Base-by-base conservation (phyloP, 345 rosid species). In the Pseudoturritis turrita region DNA sequence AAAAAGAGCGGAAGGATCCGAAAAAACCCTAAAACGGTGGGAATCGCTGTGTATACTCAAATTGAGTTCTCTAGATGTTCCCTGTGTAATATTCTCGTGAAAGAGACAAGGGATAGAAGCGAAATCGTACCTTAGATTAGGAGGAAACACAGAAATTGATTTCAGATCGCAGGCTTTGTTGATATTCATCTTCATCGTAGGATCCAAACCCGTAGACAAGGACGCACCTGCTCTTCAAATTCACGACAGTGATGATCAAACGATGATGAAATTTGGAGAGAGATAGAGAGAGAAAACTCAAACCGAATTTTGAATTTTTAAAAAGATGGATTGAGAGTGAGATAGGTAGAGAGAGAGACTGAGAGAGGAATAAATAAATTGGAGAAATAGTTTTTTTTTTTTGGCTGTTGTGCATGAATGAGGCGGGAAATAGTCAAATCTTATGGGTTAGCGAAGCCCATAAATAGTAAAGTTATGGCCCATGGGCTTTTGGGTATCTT, bases 71-170 rank as follows among this genome's bases (percentile, higher is more conserved):
- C 29, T 23, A 33, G n/a, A 40, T 7, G 40, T 1, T 7, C 19
- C 21, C 6, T 29, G 33, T 1, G 31, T 28, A 6, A 28, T 28
- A 28, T 28, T 29, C 33, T 19, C 29, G 54, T 23, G 37, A 33
- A 33, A 11, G 47, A 69, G 12, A 13, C 23, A 15, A 53, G 12
- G n/a, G 26, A 19, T 46, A 15, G 51, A 56, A 58, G 69, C 28
- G 62, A 60, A 58, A 68, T 39, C 55, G 60, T 28, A 92, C 99
- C 98, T 87, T 47, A 86, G 35, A 58, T 85, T 90, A 74, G 97
- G 94, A 78, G 98, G 97, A 73, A 96, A 81, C 50, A 90, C 95
- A 11, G 97, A 88, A 37, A 92, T 87, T 68, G 98, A 92, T 76
- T 77, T 87, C 77, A 90, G 92, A 75, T 88, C 98, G 83, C 84